Conservation (phyloP, 2,329 filamentous ascomycete genomes). For the Penicillium decumbens region DNA sequence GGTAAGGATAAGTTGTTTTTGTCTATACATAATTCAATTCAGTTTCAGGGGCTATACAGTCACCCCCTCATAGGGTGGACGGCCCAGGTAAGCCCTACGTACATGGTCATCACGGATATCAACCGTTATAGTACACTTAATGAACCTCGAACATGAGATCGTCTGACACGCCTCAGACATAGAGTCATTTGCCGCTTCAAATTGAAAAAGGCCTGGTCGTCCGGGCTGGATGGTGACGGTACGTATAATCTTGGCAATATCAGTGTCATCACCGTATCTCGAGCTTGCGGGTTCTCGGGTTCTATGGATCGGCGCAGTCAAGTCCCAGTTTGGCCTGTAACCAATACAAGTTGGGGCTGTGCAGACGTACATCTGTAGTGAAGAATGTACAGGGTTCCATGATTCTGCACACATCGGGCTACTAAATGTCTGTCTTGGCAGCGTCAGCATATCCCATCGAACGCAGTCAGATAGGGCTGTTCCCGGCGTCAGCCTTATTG, state of each 20-base stretch:
- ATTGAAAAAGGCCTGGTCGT: neutral
- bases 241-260: slow-evolving; percentile 1
- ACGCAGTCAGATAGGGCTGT: neutral
- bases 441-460: neutral
- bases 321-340: slow-evolving; percentile 1
- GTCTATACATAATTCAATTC: neutral
- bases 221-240: neutral
- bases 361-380: neutral
- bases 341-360: neutral
- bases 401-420: neutral
- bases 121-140: neutral
- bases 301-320: slow-evolving; percentile 13
- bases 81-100: neutral
- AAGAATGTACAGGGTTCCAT: neutral
- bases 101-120: neutral
- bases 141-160: neutral
- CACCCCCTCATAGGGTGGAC: neutral
- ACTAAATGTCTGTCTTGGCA: neutral
- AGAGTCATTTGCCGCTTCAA: neutral
- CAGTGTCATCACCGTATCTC: neutral
- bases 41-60: neutral
- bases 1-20: neutral
- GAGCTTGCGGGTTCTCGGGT: slow-evolving; percentile 4
- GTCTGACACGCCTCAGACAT: slow-evolving; percentile 1
- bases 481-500: slow-evolving; percentile 33